These are phyloP conservation scores for Pseudozyma sp. DNA, from an alignment of 1,284 basidiomycete genomes.

Conservation along the genomic window DNA sequence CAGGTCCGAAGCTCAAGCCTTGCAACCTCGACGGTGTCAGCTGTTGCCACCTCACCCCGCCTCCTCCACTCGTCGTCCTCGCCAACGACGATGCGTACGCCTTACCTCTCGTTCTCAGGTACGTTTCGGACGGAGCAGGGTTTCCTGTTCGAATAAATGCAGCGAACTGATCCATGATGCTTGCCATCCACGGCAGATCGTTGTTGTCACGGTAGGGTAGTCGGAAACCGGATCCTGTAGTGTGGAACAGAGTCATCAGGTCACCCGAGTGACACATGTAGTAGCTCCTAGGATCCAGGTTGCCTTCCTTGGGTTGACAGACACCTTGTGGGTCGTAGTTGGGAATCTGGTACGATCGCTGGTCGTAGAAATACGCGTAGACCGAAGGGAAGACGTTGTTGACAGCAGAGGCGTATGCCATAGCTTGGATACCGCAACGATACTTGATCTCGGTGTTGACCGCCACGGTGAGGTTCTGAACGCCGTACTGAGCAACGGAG, in stretches of 20 bases:
- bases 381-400: slow-evolving; percentile 47
- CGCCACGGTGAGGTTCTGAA: slow-evolving; percentile 38
- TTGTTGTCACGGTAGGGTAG: slow-evolving; percentile 35
- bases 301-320: slow-evolving; percentile 21
- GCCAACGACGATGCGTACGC: slow-evolving; percentile 30
- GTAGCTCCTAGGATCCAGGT: slow-evolving; percentile 29
- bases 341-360: slow-evolving; percentile 41
- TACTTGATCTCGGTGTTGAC: slow-evolving; percentile 44
- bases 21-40: slow-evolving; percentile 11
- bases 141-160: slow-evolving; percentile 41
- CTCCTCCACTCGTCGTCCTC: slow-evolving; percentile 13
- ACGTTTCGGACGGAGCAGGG: slow-evolving; percentile 20
- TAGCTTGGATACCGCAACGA: slow-evolving; percentile 44
- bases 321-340: slow-evolving; percentile 40
- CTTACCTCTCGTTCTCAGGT: slow-evolving; percentile 25
- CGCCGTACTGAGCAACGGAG: slow-evolving; percentile 25
- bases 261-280: slow-evolving; percentile 54
- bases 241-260: slow-evolving; percentile 42
- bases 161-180: slow-evolving; percentile 40
- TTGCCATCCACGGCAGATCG: slow-evolving; percentile 37
- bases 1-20: slow-evolving; percentile 38
- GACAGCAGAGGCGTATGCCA: slow-evolving; percentile 40
- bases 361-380: slow-evolving; percentile 39
- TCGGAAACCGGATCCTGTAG: slow-evolving; percentile 27
- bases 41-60: slow-evolving; percentile 18